Conservation (phyloP, 495 filamentous ascomycete genomes). For the Penicillium maclennaniae region DNA sequence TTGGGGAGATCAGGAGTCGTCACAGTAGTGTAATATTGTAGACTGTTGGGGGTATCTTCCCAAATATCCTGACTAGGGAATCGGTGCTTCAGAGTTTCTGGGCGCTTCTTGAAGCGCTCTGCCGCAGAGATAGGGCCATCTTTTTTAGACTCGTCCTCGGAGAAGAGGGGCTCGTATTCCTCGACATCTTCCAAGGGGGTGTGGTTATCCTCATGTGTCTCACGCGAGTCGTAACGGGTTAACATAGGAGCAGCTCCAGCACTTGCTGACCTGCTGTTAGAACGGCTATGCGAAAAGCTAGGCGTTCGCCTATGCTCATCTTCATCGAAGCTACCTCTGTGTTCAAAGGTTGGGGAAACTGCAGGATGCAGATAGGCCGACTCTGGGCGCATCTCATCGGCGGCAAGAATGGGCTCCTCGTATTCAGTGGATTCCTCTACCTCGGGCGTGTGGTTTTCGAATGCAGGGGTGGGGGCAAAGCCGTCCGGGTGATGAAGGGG, state of each 20-base stretch:
- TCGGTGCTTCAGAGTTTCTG: constrained; percentile 60
- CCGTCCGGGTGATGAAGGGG: constrained; percentile 60
- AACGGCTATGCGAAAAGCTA: constrained; percentile 59
- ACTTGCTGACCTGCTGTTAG: constrained; percentile 68
- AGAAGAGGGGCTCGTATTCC: constrained; percentile 93
- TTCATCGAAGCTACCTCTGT: constrained; percentile 57
- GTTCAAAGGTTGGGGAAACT: constrained; percentile 62
- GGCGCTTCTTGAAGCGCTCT: constrained; percentile 59
- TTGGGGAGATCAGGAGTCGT: constrained; percentile 64
- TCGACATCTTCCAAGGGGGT: constrained; percentile 85
- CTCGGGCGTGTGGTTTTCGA: constrained; percentile 11
- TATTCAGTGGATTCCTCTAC: constrained; percentile 29
- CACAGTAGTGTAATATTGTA: constrained; percentile 79
- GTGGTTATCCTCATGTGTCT: constrained; percentile 49
- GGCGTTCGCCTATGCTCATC: constrained; percentile 49
- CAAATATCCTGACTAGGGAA: constrained; percentile 95
- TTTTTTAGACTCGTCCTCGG: constrained; percentile 69
- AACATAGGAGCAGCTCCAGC: constrained; percentile 48
- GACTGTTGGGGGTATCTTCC: constrained; percentile 91
- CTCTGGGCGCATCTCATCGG: constrained; percentile 85
- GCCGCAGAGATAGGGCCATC: constrained; percentile 51
- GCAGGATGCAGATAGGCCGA: constrained; percentile 66
- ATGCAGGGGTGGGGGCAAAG: constrained; percentile 39
- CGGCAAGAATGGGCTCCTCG: constrained; percentile 79
- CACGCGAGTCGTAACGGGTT: constrained; percentile 48